Evolutionary conservation across 495 filamentous ascomycete genomes (phyloP).

Genomic region (Podospora pseudopauciseta): DNA sequence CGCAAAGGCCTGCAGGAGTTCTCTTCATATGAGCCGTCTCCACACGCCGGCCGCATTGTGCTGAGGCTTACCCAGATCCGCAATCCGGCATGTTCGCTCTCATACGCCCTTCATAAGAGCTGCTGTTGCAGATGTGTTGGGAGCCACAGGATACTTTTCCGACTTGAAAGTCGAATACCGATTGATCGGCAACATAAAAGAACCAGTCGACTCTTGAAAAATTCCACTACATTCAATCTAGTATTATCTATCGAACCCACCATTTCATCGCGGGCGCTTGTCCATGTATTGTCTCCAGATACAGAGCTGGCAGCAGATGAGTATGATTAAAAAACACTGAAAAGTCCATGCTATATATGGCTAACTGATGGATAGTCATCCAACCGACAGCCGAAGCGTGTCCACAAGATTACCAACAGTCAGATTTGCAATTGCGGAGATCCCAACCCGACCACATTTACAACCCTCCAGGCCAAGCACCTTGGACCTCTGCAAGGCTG

Average conservation of each 20-base stretch:
- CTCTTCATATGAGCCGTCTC: background rate
- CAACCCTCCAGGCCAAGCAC: background rate
- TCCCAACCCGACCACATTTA: background rate
- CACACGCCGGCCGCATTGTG: background rate
- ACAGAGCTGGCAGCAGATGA: background rate
- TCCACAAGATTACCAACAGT: background rate
- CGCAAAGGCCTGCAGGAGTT: constrained; percentile 1
- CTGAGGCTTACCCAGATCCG: background rate
- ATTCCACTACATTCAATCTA: background rate
- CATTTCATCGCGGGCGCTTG: background rate
- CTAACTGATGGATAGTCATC: background rate
- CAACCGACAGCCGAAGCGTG: background rate
- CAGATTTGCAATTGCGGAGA: background rate
- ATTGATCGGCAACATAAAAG: background rate
- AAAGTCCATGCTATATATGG: background rate
- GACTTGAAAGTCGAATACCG: background rate
- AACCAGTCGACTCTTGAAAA: background rate
- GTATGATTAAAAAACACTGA: background rate
- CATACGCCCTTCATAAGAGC: background rate
- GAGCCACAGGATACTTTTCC: background rate
- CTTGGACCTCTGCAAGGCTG: background rate
- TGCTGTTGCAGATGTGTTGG: background rate
- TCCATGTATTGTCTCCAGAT: background rate
- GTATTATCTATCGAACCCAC: background rate
- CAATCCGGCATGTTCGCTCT: background rate